Conservation (phyloP, 2,329 filamentous ascomycete genomes). For the Microdochium paspali region DNA sequence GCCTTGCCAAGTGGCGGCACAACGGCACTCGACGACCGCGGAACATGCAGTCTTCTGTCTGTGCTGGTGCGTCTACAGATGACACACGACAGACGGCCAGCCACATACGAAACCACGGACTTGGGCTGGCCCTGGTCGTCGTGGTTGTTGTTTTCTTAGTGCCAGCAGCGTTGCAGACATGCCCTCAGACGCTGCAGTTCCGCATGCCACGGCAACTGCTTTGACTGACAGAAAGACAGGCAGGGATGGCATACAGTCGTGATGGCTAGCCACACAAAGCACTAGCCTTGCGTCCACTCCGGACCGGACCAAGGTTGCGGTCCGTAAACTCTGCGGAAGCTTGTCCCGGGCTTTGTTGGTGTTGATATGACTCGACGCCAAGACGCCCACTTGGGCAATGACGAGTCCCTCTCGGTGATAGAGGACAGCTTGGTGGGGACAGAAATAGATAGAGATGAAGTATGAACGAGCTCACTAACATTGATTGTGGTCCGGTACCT, state of each 20-base stretch:
- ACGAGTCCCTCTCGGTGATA: no score
- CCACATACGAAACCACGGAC: not conserved
- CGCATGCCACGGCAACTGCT: not conserved
- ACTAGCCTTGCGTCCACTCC: no score
- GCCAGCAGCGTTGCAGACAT: not conserved
- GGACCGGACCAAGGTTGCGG: slow-evolving; percentile 1
- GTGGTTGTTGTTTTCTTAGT: no score
- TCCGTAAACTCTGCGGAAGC: not conserved
- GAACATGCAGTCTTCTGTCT: not conserved
- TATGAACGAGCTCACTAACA: no score
- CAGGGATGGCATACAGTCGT: no score
- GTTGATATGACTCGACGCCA: not conserved
- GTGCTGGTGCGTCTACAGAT: not conserved
- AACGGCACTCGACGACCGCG: not conserved
- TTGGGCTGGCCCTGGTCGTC: not conserved
- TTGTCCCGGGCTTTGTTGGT: not conserved
- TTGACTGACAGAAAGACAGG: not conserved
- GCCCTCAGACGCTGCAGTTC: not conserved
- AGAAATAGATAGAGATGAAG: no score
- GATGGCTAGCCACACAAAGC: no score
- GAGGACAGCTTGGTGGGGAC: no score
- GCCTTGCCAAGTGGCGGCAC: not conserved
- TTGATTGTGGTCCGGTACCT: no score
- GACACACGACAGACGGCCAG: no score
- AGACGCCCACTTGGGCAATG: no score